Evolutionary conservation across 176 grass and related monocot species (phyloP).

Genomic region (Olyra latifolia): DNA sequence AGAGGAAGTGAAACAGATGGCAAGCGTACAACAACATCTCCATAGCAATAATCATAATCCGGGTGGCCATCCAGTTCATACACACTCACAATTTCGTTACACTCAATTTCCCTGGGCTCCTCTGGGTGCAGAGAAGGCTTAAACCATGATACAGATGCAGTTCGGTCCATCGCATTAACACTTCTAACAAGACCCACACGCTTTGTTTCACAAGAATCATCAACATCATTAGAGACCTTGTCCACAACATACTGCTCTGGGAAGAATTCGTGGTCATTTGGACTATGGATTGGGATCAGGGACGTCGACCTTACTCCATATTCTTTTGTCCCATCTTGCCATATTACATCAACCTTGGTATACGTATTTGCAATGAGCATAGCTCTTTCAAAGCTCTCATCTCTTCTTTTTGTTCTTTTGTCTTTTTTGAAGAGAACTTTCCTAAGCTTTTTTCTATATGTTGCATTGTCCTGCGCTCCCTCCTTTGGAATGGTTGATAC

Average conservation of each 20-base stretch:
- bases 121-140: conserved; percentile 49
- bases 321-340: conserved; percentile 88
- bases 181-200: conserved; percentile 72
- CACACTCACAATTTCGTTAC: conserved; percentile 80
- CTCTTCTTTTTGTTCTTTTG: conserved; percentile 76
- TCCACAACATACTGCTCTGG: conserved; percentile 88
- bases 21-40: conserved; percentile 86
- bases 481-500: conserved; percentile 54
- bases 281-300: conserved; percentile 82
- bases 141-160: conserved; percentile 81
- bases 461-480: conserved; percentile 57
- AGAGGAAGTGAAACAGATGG: conserved; percentile 60
- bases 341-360: conserved; percentile 80
- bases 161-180: conserved; percentile 80
- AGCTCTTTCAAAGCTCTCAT: conserved; percentile 80
- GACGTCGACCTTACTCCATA: conserved; percentile 55
- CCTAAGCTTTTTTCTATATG: conserved; percentile 64
- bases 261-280: conserved; percentile 93
- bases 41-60: conserved; percentile 97
- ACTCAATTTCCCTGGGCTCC: conserved; percentile 53
- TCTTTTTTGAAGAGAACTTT: conserved; percentile 77
- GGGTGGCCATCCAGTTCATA: conserved; percentile 96
- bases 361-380: conserved; percentile 66
- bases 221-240: conserved; percentile 70
- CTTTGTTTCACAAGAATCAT: conserved; percentile 60